Evolutionary conservation across 1,284 basidiomycete species (phyloP), one percentile per base, ranked within the genome.

Genomic region (Cutaneotrichosporon dermatis): DNA sequence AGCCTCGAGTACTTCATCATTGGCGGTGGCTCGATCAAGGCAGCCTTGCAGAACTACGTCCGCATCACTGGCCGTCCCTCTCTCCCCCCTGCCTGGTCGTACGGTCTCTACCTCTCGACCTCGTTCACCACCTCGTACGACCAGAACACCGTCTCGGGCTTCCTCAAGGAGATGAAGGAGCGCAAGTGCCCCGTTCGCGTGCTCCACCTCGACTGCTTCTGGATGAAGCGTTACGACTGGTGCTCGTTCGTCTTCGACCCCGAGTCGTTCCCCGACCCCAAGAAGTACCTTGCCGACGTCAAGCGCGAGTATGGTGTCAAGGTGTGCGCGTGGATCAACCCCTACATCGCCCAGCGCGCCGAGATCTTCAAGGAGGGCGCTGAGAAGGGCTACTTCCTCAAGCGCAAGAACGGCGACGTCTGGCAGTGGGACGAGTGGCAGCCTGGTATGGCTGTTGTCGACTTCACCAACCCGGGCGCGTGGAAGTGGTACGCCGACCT

Each of bases 221-320:
- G 86, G 86, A 88, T 88, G 86, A 87, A 86, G 70, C 84, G 86
- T 71, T 88, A 87, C 72, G 85, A 88, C 75, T 88, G 87, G 87
- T 88, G 86, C 66, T 86, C 85, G 9, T 89, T 88, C 76, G 85
- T 85, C 4, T 88, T 88, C 68, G 87, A 88, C 68, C 85, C 86
- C 3, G 85, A 88, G 34, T 83, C 84, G 66, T 89, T 89, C 80
- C 86, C 87, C 6, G 82, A 89, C 68, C 87, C 87, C 2, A 82
- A 83, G 62, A 81, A 80, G 35, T 88, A 88, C 69, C 80, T 89
- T 7, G 66, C 82, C 3, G 82, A 84, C 52, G 86, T 89, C 74
- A 88, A 88, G 75, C 69, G 42, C 46, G 85, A 84, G 68, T 88
- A 86, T 69, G 83, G 83, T 25, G 86, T 88, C 54, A 73, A 87